phyloP scores from a whole-genome alignment of 495 filamentous ascomycete species.

The Penicillium simplicissimum region DNA sequence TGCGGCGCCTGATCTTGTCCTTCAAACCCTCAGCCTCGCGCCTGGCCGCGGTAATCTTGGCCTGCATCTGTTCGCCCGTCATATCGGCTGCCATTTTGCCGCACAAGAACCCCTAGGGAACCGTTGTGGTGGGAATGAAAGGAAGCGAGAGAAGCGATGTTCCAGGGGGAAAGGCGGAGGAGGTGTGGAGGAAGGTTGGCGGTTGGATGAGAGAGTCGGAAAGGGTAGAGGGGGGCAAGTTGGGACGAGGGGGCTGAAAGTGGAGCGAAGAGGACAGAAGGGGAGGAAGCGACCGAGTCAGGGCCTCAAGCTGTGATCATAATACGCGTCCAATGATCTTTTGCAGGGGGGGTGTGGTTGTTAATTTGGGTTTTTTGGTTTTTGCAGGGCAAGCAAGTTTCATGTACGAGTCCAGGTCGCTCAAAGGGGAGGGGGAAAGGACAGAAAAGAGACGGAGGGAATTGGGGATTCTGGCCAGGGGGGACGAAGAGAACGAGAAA shows the following conservation, averaged over 20 bases:
- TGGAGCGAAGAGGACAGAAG: slow-evolving; percentile 21
- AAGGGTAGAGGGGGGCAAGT: slow-evolving; percentile 11
- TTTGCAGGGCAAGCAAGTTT: neutral
- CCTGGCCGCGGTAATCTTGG: slow-evolving; percentile 92
- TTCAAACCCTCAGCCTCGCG: slow-evolving; percentile 97
- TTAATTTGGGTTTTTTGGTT: neutral
- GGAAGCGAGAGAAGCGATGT: slow-evolving; percentile 18
- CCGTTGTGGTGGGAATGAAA: slow-evolving; percentile 21
- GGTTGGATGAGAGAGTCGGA: slow-evolving; percentile 3
- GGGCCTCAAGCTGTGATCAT: slow-evolving; percentile 27
- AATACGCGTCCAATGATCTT: slow-evolving; percentile 19
- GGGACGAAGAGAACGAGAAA: slow-evolving; percentile 6
- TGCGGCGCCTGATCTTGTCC: slow-evolving; percentile 98
- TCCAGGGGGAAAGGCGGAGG: slow-evolving; percentile 16
- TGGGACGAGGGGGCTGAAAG: slow-evolving; percentile 20
- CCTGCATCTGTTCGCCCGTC: slow-evolving; percentile 73
- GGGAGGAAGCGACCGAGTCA: slow-evolving; percentile 19
- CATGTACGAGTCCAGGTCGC: slow-evolving; percentile 14
- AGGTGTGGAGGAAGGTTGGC: slow-evolving; percentile 13
- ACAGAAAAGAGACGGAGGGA: slow-evolving; percentile 10
- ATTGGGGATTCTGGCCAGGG: slow-evolving; percentile 20
- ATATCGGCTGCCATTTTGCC: slow-evolving; percentile 61
- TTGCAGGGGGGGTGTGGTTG: neutral
- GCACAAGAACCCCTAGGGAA: slow-evolving; percentile 29
- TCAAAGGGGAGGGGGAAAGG: slow-evolving; percentile 14